Base-by-base conservation (phyloP, 2,329 filamentous ascomycete species). In the Botrytis tulipae region DNA sequence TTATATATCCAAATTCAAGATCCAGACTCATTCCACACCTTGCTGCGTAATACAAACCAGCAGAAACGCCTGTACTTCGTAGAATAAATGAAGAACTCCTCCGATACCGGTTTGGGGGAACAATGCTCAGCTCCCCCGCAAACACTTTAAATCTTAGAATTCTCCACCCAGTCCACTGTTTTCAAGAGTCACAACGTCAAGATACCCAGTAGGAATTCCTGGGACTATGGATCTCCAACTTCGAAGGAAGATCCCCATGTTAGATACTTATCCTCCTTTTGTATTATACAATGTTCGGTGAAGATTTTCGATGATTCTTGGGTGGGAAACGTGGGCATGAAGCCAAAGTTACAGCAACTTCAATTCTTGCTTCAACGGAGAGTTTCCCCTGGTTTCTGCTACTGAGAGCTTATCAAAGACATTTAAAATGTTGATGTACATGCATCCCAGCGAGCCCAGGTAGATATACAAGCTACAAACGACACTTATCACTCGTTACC, bases 101-200 rank as follows among this genome's bases (percentile, higher is more conserved):
- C 61, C 61, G 61, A 63, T 63, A 63, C 61, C 61, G 61, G 61
- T 44, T 63, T 63, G 20, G 16, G 61, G 37, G 61, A 40, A 44
- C 18, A 44, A 44, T 12, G 61, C 37, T 40, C 32, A 63, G 61
- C 61, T 63, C 37, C 61, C 37, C 61, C 25, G 37, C 61, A 63
- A 44, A 42, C 61, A 63, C 37, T 63, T 29, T 40, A 18, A 40
- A n/a, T 25, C 7, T 42, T n/a, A 42, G 22, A 18, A n/a, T 62
- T 40, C 35, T 62, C 60, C 60, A 62, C 60, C 10, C 60, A 40
- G 18, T 62, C 60, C 60, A n/a, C 60, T 62, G 25, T 54, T 54
- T 29, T 14, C 59, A 61, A 61, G 35, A 61, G 59, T n/a, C 37
- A 54, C 51, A 29, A 54, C 51, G 51, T 54, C 51, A 54, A 54